phyloP scores from a whole-genome alignment of 805 yeast genomes.

The Ogataea trehaloabstinens region DNA sequence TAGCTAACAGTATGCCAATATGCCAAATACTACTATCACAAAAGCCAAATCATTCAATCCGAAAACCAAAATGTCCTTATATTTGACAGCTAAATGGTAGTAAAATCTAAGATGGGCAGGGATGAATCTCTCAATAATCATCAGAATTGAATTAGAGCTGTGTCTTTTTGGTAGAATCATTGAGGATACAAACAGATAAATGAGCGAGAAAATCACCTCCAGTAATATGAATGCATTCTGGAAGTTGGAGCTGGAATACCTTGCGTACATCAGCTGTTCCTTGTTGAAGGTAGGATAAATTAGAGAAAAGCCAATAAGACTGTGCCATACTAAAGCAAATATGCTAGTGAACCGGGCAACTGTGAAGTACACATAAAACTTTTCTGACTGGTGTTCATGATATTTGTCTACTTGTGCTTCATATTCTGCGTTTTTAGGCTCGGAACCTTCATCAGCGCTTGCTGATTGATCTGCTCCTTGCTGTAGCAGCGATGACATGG shows the following conservation, averaged over 20 bases:
- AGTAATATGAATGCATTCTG: slow-evolving; percentile 23
- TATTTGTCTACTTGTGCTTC: slow-evolving; percentile 12
- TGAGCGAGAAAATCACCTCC: slow-evolving; percentile 21
- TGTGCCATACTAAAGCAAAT: slow-evolving; percentile 11
- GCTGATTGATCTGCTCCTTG: slow-evolving; percentile 7
- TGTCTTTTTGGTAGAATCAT: slow-evolving; percentile 13
- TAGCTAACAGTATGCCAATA: slow-evolving; percentile 12
- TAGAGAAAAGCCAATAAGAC: slow-evolving; percentile 7
- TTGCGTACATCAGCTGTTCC: slow-evolving; percentile 7
- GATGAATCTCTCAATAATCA: slow-evolving; percentile 21
- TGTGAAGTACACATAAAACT: slow-evolving; percentile 14
- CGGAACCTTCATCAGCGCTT: slow-evolving; percentile 3
- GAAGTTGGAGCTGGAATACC: slow-evolving; percentile 13
- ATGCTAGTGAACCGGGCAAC: slow-evolving; percentile 17
- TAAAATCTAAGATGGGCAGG: slow-evolving; percentile 17
- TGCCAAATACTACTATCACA: slow-evolving; percentile 25
- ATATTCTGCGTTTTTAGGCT: slow-evolving; percentile 16
- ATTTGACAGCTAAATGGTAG: slow-evolving; percentile 19
- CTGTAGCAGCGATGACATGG: slow-evolving; percentile 25
- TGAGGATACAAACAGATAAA: slow-evolving; percentile 14
- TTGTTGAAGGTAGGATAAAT: slow-evolving; percentile 13
- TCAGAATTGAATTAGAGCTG: slow-evolving; percentile 15
- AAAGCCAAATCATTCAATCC: slow-evolving; percentile 27
- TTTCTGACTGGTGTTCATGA: slow-evolving; percentile 11
- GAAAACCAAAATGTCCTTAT: slow-evolving; percentile 25